phyloP scores from a whole-genome alignment of 768 basidiomycete genomes.

The Phlegmacium glaucopus region DNA sequence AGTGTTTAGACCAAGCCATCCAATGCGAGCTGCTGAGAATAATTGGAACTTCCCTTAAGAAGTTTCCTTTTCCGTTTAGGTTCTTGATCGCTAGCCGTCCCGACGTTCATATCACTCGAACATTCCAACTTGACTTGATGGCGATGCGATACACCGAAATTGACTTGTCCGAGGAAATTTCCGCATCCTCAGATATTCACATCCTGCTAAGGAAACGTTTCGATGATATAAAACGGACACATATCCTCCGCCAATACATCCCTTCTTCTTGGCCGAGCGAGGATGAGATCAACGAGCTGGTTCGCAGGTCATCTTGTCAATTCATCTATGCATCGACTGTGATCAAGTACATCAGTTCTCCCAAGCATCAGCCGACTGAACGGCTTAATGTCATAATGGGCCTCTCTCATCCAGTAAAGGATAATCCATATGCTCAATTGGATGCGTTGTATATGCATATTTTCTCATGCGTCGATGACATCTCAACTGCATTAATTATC shows the following conservation, averaged over 20 bases:
- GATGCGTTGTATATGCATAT: not conserved
- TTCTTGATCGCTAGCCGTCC: not conserved
- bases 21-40: not conserved
- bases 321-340: not conserved
- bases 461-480: not conserved
- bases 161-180: not conserved
- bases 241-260: not conserved
- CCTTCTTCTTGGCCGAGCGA: not conserved
- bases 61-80: not conserved
- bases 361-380: not conserved
- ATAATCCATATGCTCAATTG: not conserved
- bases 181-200: not conserved
- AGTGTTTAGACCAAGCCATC: not conserved
- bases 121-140: too few relatives aligned
- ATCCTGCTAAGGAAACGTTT: not conserved
- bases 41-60: not conserved
- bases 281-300: not conserved
- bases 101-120: not conserved
- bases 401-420: not conserved
- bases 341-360: not conserved
- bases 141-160: not conserved
- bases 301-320: not conserved
- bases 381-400: not conserved
- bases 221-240: not conserved
- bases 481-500: not conserved